These are phyloP conservation scores for Trichosanthes truncata DNA, from an alignment of 306 rosid genomes.

Conservation along the genomic window DNA sequence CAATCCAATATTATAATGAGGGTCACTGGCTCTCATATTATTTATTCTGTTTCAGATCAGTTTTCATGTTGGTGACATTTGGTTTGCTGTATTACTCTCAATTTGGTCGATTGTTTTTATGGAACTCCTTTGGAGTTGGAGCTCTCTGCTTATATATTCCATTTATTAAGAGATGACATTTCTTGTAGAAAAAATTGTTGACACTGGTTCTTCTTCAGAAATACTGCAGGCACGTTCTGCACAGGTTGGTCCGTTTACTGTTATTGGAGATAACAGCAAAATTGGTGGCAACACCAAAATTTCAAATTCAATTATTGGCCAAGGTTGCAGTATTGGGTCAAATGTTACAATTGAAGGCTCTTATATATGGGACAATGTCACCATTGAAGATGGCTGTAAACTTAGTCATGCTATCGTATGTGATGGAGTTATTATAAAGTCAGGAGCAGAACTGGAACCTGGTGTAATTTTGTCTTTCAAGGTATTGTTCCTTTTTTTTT, in stretches of 20 bases:
- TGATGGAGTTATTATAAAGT: constrained; percentile 71
- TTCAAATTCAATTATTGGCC: constrained; percentile 72
- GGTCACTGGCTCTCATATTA: not conserved
- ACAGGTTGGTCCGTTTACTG: constrained; percentile 70
- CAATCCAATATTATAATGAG: not conserved
- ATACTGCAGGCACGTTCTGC: constrained; percentile 75
- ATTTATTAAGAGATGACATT: not conserved
- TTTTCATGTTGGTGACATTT: constrained; percentile 11
- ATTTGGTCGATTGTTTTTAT: not conserved
- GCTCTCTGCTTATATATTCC: not conserved
- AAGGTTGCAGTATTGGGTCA: constrained; percentile 80
- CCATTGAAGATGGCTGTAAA: constrained; percentile 83
- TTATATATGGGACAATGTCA: constrained; percentile 76
- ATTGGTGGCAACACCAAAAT: constrained; percentile 57
- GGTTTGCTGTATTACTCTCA: not conserved
- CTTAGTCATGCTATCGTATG: constrained; percentile 80
- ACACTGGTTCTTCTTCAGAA: constrained; percentile 37
- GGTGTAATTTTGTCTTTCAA: constrained; percentile 86
- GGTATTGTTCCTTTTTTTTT: constrained; percentile 32
- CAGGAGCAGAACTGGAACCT: constrained; percentile 75
- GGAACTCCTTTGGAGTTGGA: not conserved
- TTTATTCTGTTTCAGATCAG: not conserved
- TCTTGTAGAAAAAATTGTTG: not conserved
- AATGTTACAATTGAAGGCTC: constrained; percentile 78
- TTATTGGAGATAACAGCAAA: constrained; percentile 75